Conservation (phyloP, 176 grass and related monocot species). For the Sorghum bicolor region Sorghum_bicolor_NCBIv3 NC_012878.2:46141001-46141500, state of each 20-base stretch:
- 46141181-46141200: conserved; percentile 33
- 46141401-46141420: not conserved
- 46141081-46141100: conserved; percentile 18
- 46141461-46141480: not conserved
- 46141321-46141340: not conserved
- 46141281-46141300: not conserved
- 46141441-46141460: not conserved
- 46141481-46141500: no score
- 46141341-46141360: not conserved
- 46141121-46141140: conserved; percentile 17
- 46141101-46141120: conserved; percentile 17
- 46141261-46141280: conserved; percentile 2
- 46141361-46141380: not conserved
- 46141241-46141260: not conserved
- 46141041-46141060: not conserved
- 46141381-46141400: not conserved
- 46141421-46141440: not conserved
- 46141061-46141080: conserved; percentile 18
- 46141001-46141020: conserved; percentile 10
- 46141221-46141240: conserved; percentile 6
- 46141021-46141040: not conserved
- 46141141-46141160: conserved; percentile 28
- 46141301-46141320: not conserved
- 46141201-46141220: conserved; percentile 34
- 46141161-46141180: conserved; percentile 40